Evolutionary conservation across 805 yeast species (phyloP).

Genomic region (Wickerhamomyces subpelliculosus): DNA sequence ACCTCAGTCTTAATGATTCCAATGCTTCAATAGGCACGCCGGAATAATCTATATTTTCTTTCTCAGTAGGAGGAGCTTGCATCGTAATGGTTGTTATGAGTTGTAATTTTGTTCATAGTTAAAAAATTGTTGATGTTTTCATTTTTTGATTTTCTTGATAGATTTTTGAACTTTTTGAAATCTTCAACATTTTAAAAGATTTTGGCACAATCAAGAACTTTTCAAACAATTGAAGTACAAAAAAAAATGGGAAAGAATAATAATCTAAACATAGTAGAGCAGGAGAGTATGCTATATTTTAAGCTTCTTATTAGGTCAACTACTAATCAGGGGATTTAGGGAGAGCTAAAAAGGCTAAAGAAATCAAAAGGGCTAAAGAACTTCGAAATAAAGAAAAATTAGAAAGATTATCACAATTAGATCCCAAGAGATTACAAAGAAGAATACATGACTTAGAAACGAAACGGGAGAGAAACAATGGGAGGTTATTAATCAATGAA

Average conservation of each 20-base stretch:
- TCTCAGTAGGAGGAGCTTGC: slow-evolving; percentile 11
- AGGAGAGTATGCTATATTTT: slow-evolving; percentile 9
- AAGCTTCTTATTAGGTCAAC: too few relatives aligned
- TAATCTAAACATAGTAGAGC: slow-evolving; percentile 8
- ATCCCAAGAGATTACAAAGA: slow-evolving; percentile 16
- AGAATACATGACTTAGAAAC: slow-evolving; percentile 20
- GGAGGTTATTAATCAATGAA: slow-evolving; percentile 27
- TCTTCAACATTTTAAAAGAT: not conserved
- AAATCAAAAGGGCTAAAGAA: slow-evolving; percentile 20
- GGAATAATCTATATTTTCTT: slow-evolving; percentile 23
- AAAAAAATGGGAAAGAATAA: not conserved
- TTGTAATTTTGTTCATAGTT: not conserved
- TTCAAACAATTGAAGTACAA: not conserved
- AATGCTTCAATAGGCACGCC: slow-evolving; percentile 55
- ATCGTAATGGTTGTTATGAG: slow-evolving; percentile 5
- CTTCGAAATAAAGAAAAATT: slow-evolving; percentile 14
- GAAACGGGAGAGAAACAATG: slow-evolving; percentile 25
- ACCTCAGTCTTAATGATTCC: slow-evolving; percentile 54
- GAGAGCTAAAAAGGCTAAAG: slow-evolving; percentile 21
- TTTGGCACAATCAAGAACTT: not conserved
- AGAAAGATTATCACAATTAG: slow-evolving; percentile 18
- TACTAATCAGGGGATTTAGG: not conserved
- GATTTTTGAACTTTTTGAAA: not conserved
- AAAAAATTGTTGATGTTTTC: not conserved
- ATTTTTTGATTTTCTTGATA: not conserved